Conservation (phyloP, 805 yeast species). For the Scheffersomyces stipitis region DNA sequence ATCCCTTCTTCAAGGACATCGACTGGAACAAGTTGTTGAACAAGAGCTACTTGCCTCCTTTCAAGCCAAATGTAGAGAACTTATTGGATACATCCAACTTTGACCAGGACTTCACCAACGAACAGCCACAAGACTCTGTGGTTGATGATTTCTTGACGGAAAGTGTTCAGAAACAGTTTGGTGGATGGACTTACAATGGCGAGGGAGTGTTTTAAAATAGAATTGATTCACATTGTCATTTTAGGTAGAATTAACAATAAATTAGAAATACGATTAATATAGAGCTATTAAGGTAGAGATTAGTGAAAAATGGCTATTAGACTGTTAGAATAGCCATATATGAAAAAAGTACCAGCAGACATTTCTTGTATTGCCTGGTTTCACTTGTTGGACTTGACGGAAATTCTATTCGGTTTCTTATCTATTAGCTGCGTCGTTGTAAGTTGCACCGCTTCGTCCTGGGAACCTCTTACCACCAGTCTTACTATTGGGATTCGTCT, state of each 20-base stretch:
- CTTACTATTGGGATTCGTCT: slow-evolving; percentile 12
- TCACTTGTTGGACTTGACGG: no score
- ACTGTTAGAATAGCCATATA: no score
- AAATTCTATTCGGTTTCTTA: no score
- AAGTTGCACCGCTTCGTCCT: slow-evolving; percentile 36
- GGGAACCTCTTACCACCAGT: slow-evolving; percentile 37
- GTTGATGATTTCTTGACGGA: slow-evolving; percentile 91
- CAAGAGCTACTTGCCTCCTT: slow-evolving; percentile 94
- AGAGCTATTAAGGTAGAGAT: no score
- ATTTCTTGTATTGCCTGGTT: no score
- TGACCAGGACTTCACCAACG: slow-evolving; percentile 88
- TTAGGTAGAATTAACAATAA: no score
- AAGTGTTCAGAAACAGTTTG: slow-evolving; percentile 95
- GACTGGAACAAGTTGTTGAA: slow-evolving; percentile 83
- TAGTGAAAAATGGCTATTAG: no score
- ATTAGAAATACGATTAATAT: no score
- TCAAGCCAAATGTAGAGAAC: slow-evolving; percentile 85
- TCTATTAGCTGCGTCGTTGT: slow-evolving; percentile 34
- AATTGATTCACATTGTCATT: no score
- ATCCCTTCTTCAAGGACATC: slow-evolving; percentile 82
- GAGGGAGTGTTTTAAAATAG: slow-evolving; percentile 35
- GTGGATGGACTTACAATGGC: slow-evolving; percentile 97
- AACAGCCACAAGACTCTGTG: slow-evolving; percentile 91
- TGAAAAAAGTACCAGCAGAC: no score
- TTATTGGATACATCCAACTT: slow-evolving; percentile 91